phyloP scores from a whole-genome alignment of 129 eudicot genomes.

The Lonicera japonica region DNA sequence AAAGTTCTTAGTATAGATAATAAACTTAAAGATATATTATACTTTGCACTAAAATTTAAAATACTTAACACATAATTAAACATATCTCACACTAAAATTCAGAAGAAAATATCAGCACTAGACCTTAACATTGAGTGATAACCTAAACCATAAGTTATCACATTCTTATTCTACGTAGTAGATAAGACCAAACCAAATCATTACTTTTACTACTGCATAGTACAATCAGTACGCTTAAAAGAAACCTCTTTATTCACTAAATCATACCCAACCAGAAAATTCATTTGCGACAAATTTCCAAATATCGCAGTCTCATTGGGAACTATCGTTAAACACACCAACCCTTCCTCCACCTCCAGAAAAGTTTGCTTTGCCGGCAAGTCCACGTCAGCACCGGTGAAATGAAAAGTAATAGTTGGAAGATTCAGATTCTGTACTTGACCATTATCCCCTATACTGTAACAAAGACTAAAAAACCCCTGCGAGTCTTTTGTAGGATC shows the following conservation, averaged over 20 bases:
- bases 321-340: conserved; percentile 32
- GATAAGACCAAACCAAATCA: too few species aligned
- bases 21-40: too few species aligned
- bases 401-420: conserved; percentile 28
- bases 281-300: conserved; percentile 44
- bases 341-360: conserved; percentile 12
- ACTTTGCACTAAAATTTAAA: too few species aligned
- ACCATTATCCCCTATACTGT: conserved; percentile 2
- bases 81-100: too few species aligned
- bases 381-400: conserved; percentile 35
- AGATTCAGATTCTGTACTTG: background rate
- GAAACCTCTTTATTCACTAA: conserved; percentile 23
- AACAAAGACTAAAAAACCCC: conserved; percentile 24
- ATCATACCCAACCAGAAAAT: conserved; percentile 50
- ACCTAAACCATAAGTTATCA: too few species aligned
- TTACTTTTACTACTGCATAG: conserved; percentile 7
- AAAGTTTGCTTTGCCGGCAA: conserved; percentile 20
- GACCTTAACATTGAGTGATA: too few species aligned
- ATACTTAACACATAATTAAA: too few species aligned
- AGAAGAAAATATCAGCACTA: too few species aligned
- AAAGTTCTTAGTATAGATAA: too few species aligned
- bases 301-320: conserved; percentile 19
- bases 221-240: conserved; percentile 43
- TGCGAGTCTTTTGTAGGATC: conserved; percentile 14
- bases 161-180: too few species aligned